Evolutionary conservation across 1,284 basidiomycete species (phyloP), one percentile per base, ranked within the genome.

Genomic region (Papiliotrema nemorosa): DNA sequence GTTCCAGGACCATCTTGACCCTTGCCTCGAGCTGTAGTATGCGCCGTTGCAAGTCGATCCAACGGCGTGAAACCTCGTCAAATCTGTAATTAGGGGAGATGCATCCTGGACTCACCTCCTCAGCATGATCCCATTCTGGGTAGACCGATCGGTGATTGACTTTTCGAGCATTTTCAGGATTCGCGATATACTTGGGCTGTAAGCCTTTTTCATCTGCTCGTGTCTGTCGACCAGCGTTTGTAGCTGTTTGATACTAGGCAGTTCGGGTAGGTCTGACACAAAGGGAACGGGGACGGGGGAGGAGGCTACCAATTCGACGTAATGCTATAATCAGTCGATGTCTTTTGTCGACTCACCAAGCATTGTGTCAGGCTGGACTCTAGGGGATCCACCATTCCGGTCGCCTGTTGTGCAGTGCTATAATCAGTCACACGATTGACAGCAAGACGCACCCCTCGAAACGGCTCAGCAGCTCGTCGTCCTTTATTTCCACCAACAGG

Each of bases 391-490:
- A 97, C 93, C 91, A 97, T 94, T 25, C 88, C 89, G 66, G 93
- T 87, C 29, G 91, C 91, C 72, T 97, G 92, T 56, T 88, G 85
- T 13, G 69, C 70, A 1, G 72, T 64, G 3, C 70, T 74, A 49
- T 3, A 29, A 49, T 52, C 38, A 53, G 49, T 10, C 16, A 16
- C n/a, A 25, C 9, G 12, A 31, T 31, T 31, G 21, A 29, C 24
- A 9, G 20, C 25, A 7, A 14, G 22, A 91, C 90, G 58, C 38
- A 72, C 33, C 88, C 91, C 57, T 89, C 81, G 72, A 97, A 97
- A n/a, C 96, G 87, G 9, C 86, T 86, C 62, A 97, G 79, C 86
- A 90, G 96, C 66, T 90, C 92, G 73, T 97, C 92, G 72, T 97
- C 94, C 72, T 89, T 90, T 53, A 97, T 78, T 71, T 97, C 93